Evolutionary conservation across 768 basidiomycete genomes (phyloP), one percentile per base, ranked within the genome.

Genomic region (Hygrophorus pudorinus): DNA sequence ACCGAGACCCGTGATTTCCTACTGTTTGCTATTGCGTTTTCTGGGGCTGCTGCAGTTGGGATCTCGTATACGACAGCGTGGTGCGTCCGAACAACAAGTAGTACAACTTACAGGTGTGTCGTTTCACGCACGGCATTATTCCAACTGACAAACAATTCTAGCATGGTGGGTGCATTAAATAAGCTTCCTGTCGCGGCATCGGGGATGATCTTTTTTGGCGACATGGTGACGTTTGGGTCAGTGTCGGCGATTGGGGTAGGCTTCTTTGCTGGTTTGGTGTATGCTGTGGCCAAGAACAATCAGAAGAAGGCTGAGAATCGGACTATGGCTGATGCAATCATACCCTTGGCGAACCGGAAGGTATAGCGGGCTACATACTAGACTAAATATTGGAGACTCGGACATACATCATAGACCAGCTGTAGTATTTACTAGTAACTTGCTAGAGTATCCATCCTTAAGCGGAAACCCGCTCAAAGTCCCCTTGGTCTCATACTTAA

Each of bases 41-140:
- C 94, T 17, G 96, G 96, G n/a, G 90, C 89, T 0, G 92, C 88
- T 4, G 94, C 96, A 4, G 96, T 96, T 24, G 90, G 90, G 37
- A 99, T 99, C 55, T 97, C 92, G 10, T 99, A 92, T 60, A 91
- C 92, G 6, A 99, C 96, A 6, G 94, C 96, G 8, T 99, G 96
- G 96, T 98, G 96, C 59, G 79, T 99, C 27, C 81, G 96, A 38
- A 83, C 83, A 16, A 97, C 94, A 21, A 89, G 86, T 51, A 97
- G 93, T 50, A 98, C 96, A 36, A 99, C 96, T n/a, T 99, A 97
- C 66, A 93, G 89, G 84, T 85, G 47, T 39, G 72, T 44, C 24
- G 11, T 51, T 32, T 24, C 38, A 38, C 37, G 43, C 37, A 38
- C 51, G 18, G 40, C n/a, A 20, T 37, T 20, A 20, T 34, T 48